phyloP scores from a whole-genome alignment of 805 yeast genomes.

The Saccharomycopsis selenospora region DNA sequence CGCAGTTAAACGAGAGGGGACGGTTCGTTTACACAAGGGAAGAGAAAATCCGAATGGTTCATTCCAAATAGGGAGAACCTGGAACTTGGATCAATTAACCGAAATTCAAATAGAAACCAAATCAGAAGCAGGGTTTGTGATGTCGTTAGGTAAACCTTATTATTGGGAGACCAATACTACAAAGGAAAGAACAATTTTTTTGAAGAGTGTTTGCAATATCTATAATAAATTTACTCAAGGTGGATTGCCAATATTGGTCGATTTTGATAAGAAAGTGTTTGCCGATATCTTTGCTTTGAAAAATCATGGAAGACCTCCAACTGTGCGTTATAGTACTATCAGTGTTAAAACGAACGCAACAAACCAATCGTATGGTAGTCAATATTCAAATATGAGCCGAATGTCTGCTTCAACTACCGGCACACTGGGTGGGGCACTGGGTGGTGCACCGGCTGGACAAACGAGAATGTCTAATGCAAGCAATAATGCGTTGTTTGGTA shows the following conservation, averaged over 20 bases:
- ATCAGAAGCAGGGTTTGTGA: constrained; percentile 48
- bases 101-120: constrained; percentile 46
- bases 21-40: constrained; percentile 76
- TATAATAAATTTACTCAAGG: constrained; percentile 52
- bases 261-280: constrained; percentile 41
- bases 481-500: not conserved
- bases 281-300: constrained; percentile 18
- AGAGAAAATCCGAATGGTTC: constrained; percentile 67
- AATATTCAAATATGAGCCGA: not conserved
- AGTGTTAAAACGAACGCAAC: not conserved
- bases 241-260: constrained; percentile 43
- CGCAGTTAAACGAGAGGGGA: constrained; percentile 57
- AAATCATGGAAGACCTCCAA: constrained; percentile 18
- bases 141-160: constrained; percentile 66
- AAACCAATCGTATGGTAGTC: not conserved
- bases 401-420: not conserved
- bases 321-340: constrained; percentile 9
- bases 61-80: constrained; percentile 86
- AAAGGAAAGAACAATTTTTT: constrained; percentile 52
- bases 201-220: constrained; percentile 44
- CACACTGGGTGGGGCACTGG: no score
- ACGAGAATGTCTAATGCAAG: not conserved
- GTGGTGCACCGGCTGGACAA: not conserved
- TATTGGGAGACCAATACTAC: constrained; percentile 70
- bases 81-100: constrained; percentile 72